A percentile compares a stretch with the other conserved stretches of the same genome.
These are phyloP conservation scores for Lachancea mirantina DNA, from an alignment of 805 yeast species.

Conservation along the genomic window DNA sequence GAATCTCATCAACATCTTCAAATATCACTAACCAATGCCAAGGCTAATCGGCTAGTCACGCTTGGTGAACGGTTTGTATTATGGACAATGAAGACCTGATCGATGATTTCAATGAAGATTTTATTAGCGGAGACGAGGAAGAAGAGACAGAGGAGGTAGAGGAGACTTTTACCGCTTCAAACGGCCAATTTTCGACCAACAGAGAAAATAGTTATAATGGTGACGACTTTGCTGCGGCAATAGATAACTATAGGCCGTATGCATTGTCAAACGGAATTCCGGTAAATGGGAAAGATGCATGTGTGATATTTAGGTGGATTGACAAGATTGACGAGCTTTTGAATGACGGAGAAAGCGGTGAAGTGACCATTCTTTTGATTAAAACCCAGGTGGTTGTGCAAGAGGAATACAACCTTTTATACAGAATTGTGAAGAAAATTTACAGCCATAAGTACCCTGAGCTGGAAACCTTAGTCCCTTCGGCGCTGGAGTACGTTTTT, in stretches of 20 bases:
- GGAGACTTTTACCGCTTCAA: too few species aligned
- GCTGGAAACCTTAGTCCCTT: conserved; percentile 52
- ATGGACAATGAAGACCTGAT: conserved; percentile 9
- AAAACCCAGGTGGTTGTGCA: conserved; percentile 47
- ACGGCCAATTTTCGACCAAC: too few species aligned
- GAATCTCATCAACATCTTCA: not conserved
- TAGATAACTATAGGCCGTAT: conserved; percentile 1
- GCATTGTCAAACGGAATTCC: not conserved
- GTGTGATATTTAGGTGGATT: not conserved
- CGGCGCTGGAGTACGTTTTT: conserved; percentile 55
- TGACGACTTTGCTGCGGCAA: not conserved
- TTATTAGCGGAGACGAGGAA: conserved; percentile 3
- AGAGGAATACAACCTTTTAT: conserved; percentile 45
- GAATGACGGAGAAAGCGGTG: conserved; percentile 32
- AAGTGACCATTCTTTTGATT: conserved; percentile 49
- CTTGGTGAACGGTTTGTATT: not conserved
- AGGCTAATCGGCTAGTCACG: not conserved
- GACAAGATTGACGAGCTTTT: not conserved
- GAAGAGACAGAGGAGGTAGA: conserved; percentile 2
- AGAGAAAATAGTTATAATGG: not conserved
- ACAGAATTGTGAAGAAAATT: conserved; percentile 41
- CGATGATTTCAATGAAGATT: conserved; percentile 9
- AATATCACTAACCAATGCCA: not conserved
- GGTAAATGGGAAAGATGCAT: not conserved
- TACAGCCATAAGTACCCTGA: conserved; percentile 67